These are phyloP conservation scores for Digitaria exilis DNA, from an alignment of 202 grass and related monocot species.

Conservation along the genomic window DNA sequence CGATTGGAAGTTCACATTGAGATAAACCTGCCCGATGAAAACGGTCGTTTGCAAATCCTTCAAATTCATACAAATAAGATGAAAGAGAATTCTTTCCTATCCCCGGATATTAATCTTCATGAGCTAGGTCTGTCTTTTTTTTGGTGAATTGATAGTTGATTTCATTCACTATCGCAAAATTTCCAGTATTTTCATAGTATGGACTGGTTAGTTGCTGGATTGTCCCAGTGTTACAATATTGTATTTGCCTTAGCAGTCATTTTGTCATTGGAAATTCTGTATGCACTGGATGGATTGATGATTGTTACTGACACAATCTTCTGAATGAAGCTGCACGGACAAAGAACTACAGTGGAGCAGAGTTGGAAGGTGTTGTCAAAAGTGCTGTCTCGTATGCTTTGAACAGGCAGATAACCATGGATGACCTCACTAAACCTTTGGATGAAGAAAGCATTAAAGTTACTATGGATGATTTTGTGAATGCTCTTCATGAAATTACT, in stretches of 20 bases:
- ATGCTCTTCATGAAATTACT: conserved; percentile 87
- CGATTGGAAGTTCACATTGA: conserved; percentile 98
- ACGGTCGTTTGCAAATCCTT: conserved; percentile 97
- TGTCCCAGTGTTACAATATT: conserved; percentile 23
- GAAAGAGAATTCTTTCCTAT: conserved; percentile 98
- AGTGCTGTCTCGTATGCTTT: conserved; percentile 95
- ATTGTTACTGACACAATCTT: conserved; percentile 32
- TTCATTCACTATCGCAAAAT: conserved; percentile 7
- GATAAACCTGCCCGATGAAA: conserved; percentile 98
- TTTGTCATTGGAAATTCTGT: conserved; percentile 6
- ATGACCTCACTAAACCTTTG: conserved; percentile 86
- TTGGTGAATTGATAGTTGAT: neutral
- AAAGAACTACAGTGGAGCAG: conserved; percentile 98
- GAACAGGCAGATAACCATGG: conserved; percentile 93
- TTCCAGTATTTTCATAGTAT: conserved; percentile 21
- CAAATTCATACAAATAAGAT: conserved; percentile 98
- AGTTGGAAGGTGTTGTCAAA: conserved; percentile 98
- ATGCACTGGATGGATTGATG: conserved; percentile 14
- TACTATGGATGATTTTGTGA: conserved; percentile 97
- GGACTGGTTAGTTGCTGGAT: neutral
- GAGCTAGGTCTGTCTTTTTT: conserved; percentile 73
- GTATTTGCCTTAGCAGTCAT: neutral
- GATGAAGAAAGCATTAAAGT: conserved; percentile 98
- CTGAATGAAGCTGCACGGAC: conserved; percentile 90
- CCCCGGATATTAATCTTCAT: conserved; percentile 83